Evolutionary conservation across 2,329 filamentous ascomycete genomes (phyloP).

Genomic region (Stenocarpella maydis): DNA sequence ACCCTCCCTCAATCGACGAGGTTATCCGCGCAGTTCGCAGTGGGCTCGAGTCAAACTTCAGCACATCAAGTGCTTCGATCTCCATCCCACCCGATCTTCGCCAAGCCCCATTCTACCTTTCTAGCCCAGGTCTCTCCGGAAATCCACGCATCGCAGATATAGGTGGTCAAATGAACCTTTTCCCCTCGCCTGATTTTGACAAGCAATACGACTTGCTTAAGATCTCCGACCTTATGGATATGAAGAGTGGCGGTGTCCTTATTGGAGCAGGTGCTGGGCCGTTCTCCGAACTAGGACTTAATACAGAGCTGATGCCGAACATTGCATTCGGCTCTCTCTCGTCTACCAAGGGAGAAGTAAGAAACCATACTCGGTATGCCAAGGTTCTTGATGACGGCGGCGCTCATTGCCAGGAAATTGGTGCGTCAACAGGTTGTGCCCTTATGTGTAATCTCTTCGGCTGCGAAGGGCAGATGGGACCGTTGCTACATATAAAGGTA

Average conservation of each 20-base stretch:
- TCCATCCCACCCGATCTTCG: constrained; percentile 46
- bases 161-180: constrained; percentile 52
- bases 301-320: constrained; percentile 52
- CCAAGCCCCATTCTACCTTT: constrained; percentile 47
- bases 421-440: constrained; percentile 45
- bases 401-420: constrained; percentile 22
- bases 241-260: constrained; percentile 47
- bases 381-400: constrained; percentile 38
- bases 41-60: background rate
- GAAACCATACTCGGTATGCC: constrained; percentile 43
- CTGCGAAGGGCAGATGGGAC: constrained; percentile 45
- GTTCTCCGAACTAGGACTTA: constrained; percentile 50
- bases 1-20: background rate
- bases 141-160: constrained; percentile 51
- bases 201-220: constrained; percentile 46
- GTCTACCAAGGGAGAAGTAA: constrained; percentile 35
- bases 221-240: constrained; percentile 47
- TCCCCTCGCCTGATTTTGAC: constrained; percentile 46
- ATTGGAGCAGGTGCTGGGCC: constrained; percentile 54
- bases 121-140: constrained; percentile 50
- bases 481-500: constrained; percentile 48
- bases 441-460: constrained; percentile 55
- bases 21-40: background rate
- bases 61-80: background rate
- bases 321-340: constrained; percentile 42